Evolutionary conservation across 75 land plant genomes (phyloP).

Genomic region (Azolla pinnata): DNA sequence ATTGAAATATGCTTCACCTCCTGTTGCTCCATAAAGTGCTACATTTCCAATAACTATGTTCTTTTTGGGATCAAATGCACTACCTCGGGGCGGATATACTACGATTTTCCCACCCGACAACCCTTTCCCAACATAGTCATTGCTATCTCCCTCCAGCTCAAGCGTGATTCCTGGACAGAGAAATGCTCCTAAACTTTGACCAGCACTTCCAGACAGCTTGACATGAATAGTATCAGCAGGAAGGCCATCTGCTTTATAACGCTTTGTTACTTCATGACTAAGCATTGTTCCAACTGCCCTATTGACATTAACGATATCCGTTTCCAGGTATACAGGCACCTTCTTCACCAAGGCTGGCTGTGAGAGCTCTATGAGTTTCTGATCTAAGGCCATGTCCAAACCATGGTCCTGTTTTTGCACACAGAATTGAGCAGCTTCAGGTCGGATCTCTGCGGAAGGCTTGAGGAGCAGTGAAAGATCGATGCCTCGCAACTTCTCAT

Average conservation of each 20-base stretch:
- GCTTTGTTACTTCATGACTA: slow-evolving; percentile 95
- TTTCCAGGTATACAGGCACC: slow-evolving; percentile 76
- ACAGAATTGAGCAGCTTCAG: slow-evolving; percentile 90
- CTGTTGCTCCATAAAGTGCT: slow-evolving; percentile 91
- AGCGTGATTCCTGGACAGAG: slow-evolving; percentile 86
- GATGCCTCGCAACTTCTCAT: slow-evolving; percentile 82
- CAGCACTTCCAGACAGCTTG: slow-evolving; percentile 86
- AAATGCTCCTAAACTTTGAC: slow-evolving; percentile 95
- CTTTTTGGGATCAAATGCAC: slow-evolving; percentile 87
- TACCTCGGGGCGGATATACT: slow-evolving; percentile 80
- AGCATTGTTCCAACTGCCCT: slow-evolving; percentile 99
- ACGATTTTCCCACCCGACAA: slow-evolving; percentile 92
- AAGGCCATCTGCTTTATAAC: slow-evolving; percentile 61
- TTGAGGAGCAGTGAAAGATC: slow-evolving; percentile 73
- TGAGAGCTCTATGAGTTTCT: slow-evolving; percentile 53
- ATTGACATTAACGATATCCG: slow-evolving; percentile 64
- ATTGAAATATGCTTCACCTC: slow-evolving; percentile 96
- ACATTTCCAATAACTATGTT: slow-evolving; percentile 98
- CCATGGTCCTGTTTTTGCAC: slow-evolving; percentile 92
- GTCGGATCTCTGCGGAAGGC: slow-evolving; percentile 93
- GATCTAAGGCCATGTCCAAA: slow-evolving; percentile 81
- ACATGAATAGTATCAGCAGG: slow-evolving; percentile 77
- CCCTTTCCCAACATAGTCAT: slow-evolving; percentile 99
- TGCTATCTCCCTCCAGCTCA: slow-evolving; percentile 97
- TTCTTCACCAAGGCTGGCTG: slow-evolving; percentile 55